Base-by-base conservation (phyloP, 805 yeast species). In the Candida caryicola region DNA sequence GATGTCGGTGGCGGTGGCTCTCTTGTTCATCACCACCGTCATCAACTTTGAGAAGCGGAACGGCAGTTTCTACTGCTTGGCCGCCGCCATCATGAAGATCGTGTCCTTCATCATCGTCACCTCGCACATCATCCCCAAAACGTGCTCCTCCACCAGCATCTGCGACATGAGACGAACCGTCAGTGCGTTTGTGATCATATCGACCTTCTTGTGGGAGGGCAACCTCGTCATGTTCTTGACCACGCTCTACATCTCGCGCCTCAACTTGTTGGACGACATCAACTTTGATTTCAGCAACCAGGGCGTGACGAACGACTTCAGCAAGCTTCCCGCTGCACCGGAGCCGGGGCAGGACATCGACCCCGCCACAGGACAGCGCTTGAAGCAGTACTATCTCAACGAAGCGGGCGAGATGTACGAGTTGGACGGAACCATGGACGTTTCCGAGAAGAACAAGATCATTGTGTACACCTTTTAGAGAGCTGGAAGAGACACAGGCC, bases 11-110 rank as follows among this genome's bases (percentile, higher is more conserved):
- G 50, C 55, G 2, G 57, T 64, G 9, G 57, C 72, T 2, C 34
- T 68, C 2, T 43, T 66, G 23, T 66, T 69, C 43, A 51, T 69
- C 18, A 52, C 60, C 14, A 58, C 56, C n/a, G 41, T 64, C n/a
- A 55, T 69, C 36, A 60, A 60, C 37, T 69, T 62, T 39, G 74
- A 66, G 36, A 57, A 48, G 36, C 46, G 69, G 37, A 66, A 66
- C 39, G 73, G 73, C 2, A 60, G 67, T 19, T 64, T 68, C 36
- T 69, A 66, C 39, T 65, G 72, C 36, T 37, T 62, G 9, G 48
- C 60, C 2, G 64, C 68, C 2, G 44, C 60, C 15, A 32, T 67
- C 4, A 45, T 69, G 44, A 60, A 66, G 25, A 42, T 66, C 7
- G 60, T 64, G 12, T 55, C 72, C 5, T 62, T 70, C 43, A 50